Evolutionary conservation across 805 yeast genomes (phyloP), one percentile per base, ranked within the genome.

Genomic region (Lipomyces sp.): DNA sequence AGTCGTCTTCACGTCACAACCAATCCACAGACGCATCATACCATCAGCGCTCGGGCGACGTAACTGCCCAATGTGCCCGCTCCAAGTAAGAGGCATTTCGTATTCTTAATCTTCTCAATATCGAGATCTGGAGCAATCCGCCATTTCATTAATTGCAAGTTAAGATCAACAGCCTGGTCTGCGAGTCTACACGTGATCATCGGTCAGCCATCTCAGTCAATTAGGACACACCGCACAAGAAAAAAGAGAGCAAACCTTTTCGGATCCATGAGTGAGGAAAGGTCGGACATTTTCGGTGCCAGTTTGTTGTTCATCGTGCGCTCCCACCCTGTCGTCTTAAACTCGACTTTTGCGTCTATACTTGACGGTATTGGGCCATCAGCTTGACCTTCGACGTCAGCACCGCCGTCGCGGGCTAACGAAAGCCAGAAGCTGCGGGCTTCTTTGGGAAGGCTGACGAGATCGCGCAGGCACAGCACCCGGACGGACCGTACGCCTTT

Each of bases 61-160:
- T 91, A 91, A 52, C 95, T 84, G 0, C 98, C 99, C 6, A 95
- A 73, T 2, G 99, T 93, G 5, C 99, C 99, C 0, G 98, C 86
- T 0, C 99, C 99, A n/a, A 93, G 74, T 14, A 93, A 70, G 38
- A 93, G 68, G 34, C 90, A 84, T 57, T 76, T 83, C 10, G 83
- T 77, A 16, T 68, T 52, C 57, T 79, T 77, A 21, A 93, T 72
- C 2, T 69, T 63, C 4, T 86, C 90, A 41, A 93, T 71, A 62
- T 93, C 78, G 2, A 93, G 65, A 7, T 80, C 76, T 0, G 98
- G 98, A 0, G 86, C 88, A 16, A 93, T 79, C 59, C 98, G 76
- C 99, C 99, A 93, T 64, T 89, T 88, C 98, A 93, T 93, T 39
- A 93, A 72, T 69, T 87, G 86, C 51, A 93, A 72, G 64, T 93